Evolutionary conservation across 78 protist genomes (phyloP).

Genomic region (Abeoforma whisleri): DNA sequence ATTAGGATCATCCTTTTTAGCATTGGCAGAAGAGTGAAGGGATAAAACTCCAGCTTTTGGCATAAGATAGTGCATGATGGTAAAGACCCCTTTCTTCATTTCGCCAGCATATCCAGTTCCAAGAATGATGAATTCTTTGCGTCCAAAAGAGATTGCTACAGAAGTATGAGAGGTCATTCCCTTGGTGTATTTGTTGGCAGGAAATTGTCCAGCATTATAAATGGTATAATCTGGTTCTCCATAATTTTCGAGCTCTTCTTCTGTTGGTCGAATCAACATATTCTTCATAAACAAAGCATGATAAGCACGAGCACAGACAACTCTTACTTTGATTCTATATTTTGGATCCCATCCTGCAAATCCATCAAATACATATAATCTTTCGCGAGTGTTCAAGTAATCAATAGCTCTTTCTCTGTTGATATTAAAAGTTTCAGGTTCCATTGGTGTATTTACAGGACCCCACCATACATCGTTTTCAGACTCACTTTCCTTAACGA

Average conservation of each 20-base stretch:
- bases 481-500: slow-evolving; percentile 54
- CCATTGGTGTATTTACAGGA: slow-evolving; percentile 67
- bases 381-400: slow-evolving; percentile 70
- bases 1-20: slow-evolving; percentile 43
- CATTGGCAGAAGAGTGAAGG: slow-evolving; percentile 77
- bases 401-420: slow-evolving; percentile 83
- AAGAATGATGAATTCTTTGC: slow-evolving; percentile 71
- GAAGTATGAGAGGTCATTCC: slow-evolving; percentile 69
- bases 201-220: slow-evolving; percentile 83
- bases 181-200: slow-evolving; percentile 67
- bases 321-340: slow-evolving; percentile 72
- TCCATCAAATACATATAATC: slow-evolving; percentile 78
- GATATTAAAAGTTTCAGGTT: slow-evolving; percentile 60
- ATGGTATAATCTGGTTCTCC: slow-evolving; percentile 80
- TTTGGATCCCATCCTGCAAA: slow-evolving; percentile 76
- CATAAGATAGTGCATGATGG: slow-evolving; percentile 80
- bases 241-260: slow-evolving; percentile 53
- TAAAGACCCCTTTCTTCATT: slow-evolving; percentile 92
- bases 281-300: slow-evolving; percentile 85
- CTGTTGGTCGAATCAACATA: slow-evolving; percentile 82
- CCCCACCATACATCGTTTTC: slow-evolving; percentile 78
- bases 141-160: slow-evolving; percentile 61
- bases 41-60: slow-evolving; percentile 77
- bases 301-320: slow-evolving; percentile 73
- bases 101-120: slow-evolving; percentile 93